Base-by-base conservation (phyloP, 2,329 filamentous ascomycete genomes). In the Aphanoascus verrucosus region DNA sequence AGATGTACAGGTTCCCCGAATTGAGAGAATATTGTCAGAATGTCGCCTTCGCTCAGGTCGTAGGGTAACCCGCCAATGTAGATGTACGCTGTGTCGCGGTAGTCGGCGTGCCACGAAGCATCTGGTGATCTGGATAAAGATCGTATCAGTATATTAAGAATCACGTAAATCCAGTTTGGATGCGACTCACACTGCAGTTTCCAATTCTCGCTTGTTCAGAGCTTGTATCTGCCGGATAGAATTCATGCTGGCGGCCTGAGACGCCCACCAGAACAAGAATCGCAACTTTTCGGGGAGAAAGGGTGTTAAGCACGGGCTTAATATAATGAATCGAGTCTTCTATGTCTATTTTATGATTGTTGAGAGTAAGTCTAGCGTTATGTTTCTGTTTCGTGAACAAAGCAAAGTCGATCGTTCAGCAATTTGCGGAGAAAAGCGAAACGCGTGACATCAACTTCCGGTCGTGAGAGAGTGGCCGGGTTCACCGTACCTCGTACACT, bases 21-120 rank as follows among this genome's bases (percentile, higher is more conserved):
- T 69, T 98, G 93, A 5, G 89, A 95, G 75, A 97, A 98, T 56
- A 98, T 94, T 9, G 90, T 90, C 60, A 97, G 82, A 58, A 98
- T 79, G 70, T 98, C 93, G 70, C 94, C 94, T 74, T 98, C 93
- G 47, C 88, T 89, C 40, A 98, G 79, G 64, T 94, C 88, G 71
- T 86, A 94, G 2, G 90, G 88, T 11, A 98, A 79, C 28, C 91
- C 91, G 65, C 94, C 94, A 61, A 98, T 90, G 76, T 96, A 95
- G 67, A 98, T 76, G 69, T 91, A 98, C 56, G 93, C 94, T 1
- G 93, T 97, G 73, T 94, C 93, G 72, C 88, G 87, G 72, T 97
- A 98, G 74, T 98, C 94, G 68, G 85, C 84, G 68, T 97, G 91
- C 91, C 91, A 97, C 54, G 91, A 96, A 58, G 85, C 91, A 71